These are phyloP conservation scores for Colletotrichum sp. DNA, from an alignment of 2,329 filamentous ascomycete species.

Conservation along the genomic window DNA sequence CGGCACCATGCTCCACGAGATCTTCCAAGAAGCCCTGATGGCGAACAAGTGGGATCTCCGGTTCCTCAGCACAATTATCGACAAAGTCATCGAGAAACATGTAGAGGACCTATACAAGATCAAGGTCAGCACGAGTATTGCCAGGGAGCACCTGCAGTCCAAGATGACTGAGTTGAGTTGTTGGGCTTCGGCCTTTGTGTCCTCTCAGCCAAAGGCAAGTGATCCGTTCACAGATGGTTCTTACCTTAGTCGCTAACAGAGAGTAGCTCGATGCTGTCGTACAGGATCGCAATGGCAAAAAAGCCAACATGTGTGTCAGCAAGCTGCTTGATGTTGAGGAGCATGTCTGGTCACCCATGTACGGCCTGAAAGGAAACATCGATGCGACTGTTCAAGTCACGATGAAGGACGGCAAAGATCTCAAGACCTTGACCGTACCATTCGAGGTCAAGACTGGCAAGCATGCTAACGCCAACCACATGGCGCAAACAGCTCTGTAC, in stretches of 20 bases:
- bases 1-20: conserved; percentile 90
- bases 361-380: conserved; percentile 96
- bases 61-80: conserved; percentile 72
- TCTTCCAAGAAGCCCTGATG: conserved; percentile 90
- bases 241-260: conserved; percentile 29
- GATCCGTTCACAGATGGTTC: neutral
- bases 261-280: conserved; percentile 12
- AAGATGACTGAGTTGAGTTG: conserved; percentile 82
- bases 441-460: conserved; percentile 97
- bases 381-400: conserved; percentile 93
- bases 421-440: conserved; percentile 80
- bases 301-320: conserved; percentile 84
- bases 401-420: conserved; percentile 72
- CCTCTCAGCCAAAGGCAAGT: conserved; percentile 69
- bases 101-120: conserved; percentile 91
- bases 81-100: conserved; percentile 74
- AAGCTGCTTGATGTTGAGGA: conserved; percentile 97
- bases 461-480: conserved; percentile 80
- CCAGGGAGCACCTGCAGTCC: conserved; percentile 79
- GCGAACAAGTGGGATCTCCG: conserved; percentile 79
- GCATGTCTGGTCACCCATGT: conserved; percentile 98
- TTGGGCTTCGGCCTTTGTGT: conserved; percentile 86
- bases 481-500: conserved; percentile 93
- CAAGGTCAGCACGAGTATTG: conserved; percentile 73
- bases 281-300: conserved; percentile 29